phyloP scores from a whole-genome alignment of 208 protist species.

The Acanthamoeba castellanii region DNA sequence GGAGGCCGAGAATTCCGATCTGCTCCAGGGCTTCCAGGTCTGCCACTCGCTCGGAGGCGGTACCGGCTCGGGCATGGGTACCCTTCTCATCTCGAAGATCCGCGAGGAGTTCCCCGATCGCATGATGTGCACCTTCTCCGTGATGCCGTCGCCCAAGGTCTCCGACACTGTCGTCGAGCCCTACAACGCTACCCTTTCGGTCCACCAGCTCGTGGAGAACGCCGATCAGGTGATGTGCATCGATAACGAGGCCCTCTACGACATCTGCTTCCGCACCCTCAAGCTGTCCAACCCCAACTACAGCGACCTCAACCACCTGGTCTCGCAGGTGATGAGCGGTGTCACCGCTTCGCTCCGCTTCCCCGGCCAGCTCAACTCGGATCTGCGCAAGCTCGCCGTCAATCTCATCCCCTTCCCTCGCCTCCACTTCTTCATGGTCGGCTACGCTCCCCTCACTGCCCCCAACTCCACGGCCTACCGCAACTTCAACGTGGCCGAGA shows the following conservation, averaged over 20 bases:
- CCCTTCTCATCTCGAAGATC: conserved; percentile 98
- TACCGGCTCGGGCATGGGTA: conserved; percentile 98
- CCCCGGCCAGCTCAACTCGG: conserved; percentile 96
- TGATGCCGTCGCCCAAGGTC: conserved; percentile 98
- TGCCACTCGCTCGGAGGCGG: conserved; percentile 98
- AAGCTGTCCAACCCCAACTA: conserved; percentile 97
- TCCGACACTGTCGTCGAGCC: conserved; percentile 98
- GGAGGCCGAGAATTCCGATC: conserved; percentile 98
- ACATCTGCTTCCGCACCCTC: conserved; percentile 98
- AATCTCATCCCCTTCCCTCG: conserved; percentile 99
- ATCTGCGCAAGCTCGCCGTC: conserved; percentile 97
- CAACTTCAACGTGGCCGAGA: conserved; percentile 92
- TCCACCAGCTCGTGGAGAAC: conserved; percentile 98
- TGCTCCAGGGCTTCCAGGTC: conserved; percentile 99
- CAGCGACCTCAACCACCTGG: conserved; percentile 97
- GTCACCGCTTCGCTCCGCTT: conserved; percentile 97
- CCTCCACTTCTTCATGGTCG: conserved; percentile 98
- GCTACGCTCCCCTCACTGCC: conserved; percentile 95
- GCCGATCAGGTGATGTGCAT: conserved; percentile 98
- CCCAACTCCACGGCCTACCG: neutral
- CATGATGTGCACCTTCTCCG: conserved; percentile 98
- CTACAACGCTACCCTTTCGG: conserved; percentile 97
- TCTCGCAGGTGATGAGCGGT: conserved; percentile 95
- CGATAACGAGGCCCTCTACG: conserved; percentile 99
- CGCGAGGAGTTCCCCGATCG: conserved; percentile 97